Evolutionary conservation across 352 stramenopile genomes (phyloP), one percentile per base, ranked within the genome.

Genomic region (Pythium apleroticum): DNA sequence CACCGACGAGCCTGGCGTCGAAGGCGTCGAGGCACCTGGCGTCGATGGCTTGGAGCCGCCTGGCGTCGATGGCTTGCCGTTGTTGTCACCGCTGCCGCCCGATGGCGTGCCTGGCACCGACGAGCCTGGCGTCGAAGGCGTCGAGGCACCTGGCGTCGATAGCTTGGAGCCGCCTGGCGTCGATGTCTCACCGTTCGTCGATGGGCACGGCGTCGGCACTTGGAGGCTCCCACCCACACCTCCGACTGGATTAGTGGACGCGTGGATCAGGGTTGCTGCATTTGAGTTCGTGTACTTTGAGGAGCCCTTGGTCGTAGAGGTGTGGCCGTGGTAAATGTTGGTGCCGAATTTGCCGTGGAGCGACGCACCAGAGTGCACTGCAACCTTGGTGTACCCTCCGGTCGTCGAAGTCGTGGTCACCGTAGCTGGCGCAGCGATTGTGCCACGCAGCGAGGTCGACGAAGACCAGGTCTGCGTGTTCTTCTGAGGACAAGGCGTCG

Each of bases 401-500:
- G 17, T 45, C 14, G 37, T 45, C 19, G 37, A 45, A 2, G 37
- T 45, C n/a, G 43, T 50, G 19, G 43, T 27, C 3, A 28, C 17
- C 1, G 43, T 28, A 28, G 20, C 20, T 27, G 43, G 43, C 19
- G 20, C 20, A 24, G 43, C 20, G n/a, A 27, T 25, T 7, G 43
- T 28, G 9, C 43, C 43, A 28, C 43, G 43, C 1, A 50, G 43
- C 17, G 43, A 50, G 9, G 43, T 12, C 9, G 43, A 28, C 9
- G 43, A 24, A 1, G 43, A 50, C n/a, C 43, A 45, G 6, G 37
- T 45, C 37, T 45, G 14, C 37, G 37, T 1, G 19, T 45, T 20
- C 19, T 45, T 45, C 37, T 45, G 37, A 19, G 54, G 54, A 37
- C 54, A 61, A 11, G 54, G 54, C 54, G 54, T 52, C 35, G 35